Base-by-base conservation (phyloP, 768 basidiomycete species). In the Gautieria morchelliformis region DNA sequence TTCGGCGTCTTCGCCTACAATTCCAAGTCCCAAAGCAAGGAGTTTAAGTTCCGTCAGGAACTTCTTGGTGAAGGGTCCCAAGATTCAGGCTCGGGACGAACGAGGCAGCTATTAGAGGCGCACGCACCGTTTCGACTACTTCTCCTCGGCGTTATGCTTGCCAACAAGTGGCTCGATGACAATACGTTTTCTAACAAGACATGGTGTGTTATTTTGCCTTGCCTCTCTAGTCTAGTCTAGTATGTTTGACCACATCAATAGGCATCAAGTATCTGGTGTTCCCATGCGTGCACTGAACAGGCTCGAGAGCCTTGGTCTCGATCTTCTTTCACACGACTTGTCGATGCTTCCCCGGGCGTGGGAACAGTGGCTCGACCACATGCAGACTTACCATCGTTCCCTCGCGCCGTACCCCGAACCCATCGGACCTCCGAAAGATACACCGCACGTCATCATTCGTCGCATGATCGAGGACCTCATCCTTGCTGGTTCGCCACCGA, bases 111-210 rank as follows among this genome's bases (percentile, higher is more conserved):
- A 4, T 69, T 73, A 50, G 85, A 87, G 65, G 73, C 75, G 6
- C 77, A 75, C 59, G 83, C 82, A 1, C 81, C 85, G 11, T 90
- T 89, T 69, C 81, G 85, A 53, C 74, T 91, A 44, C 74, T 90
- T 58, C 78, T 91, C 22, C 74, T 91, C 22, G 89, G 89, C 19
- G 89, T 83, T 60, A 89, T 91, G 87, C 72, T 91, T 35, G 87
- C 88, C 19, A 90, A 90, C 69, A 91, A 91, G 70, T 90, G 89
- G 89, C 66, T 91, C 61, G 88, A 90, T 61, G 89, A 91, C 63
- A 89, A 91, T 64, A 90, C 89, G 0, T 91, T 90, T 69, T 89
- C 87, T 41, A 90, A 90, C 71, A 90, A 89, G 73, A 91, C 89
- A 54, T 91, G 89, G 89, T 89, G 67, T 59, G 82, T 67, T 30